phyloP scores from a whole-genome alignment of 176 grass and related monocot species.

The Rhipidocladum racemiflorum region DNA sequence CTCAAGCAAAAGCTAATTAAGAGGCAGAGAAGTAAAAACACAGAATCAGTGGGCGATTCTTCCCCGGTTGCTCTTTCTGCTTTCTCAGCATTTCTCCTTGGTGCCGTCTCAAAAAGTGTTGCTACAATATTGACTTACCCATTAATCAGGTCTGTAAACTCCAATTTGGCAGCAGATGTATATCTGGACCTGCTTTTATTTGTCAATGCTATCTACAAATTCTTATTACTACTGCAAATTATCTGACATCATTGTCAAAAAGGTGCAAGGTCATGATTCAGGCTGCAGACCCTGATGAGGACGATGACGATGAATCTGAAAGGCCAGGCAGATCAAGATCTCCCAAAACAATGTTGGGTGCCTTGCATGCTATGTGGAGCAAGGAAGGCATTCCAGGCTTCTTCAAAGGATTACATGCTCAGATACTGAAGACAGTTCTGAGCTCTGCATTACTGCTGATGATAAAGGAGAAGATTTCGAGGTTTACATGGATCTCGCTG shows the following conservation, averaged over 20 bases:
- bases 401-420: slow-evolving; percentile 88
- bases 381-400: slow-evolving; percentile 90
- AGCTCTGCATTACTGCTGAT: slow-evolving; percentile 95
- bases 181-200: slow-evolving; percentile 1
- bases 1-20: slow-evolving; percentile 68
- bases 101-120: slow-evolving; percentile 82
- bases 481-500: slow-evolving; percentile 80
- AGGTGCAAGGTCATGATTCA: slow-evolving; percentile 99
- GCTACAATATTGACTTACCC: slow-evolving; percentile 90
- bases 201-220: not conserved
- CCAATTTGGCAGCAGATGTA: not conserved
- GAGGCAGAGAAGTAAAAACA: slow-evolving; percentile 38
- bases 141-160: slow-evolving; percentile 74
- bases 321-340: slow-evolving; percentile 39
- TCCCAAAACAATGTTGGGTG: slow-evolving; percentile 71
- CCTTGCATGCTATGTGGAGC: slow-evolving; percentile 76
- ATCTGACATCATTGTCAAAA: slow-evolving; percentile 8
- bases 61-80: slow-evolving; percentile 77
- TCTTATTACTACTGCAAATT: not conserved
- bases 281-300: slow-evolving; percentile 50
- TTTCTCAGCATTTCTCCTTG: slow-evolving; percentile 75
- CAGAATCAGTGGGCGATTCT: slow-evolving; percentile 36
- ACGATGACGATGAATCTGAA: slow-evolving; percentile 42
- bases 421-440: slow-evolving; percentile 94
- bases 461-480: slow-evolving; percentile 98